Percentiles rank a stretch among this genome's conserved stretches.
Conservation (phyloP, 2,329 filamentous ascomycete species). For the Camillea tinctor region DNA sequence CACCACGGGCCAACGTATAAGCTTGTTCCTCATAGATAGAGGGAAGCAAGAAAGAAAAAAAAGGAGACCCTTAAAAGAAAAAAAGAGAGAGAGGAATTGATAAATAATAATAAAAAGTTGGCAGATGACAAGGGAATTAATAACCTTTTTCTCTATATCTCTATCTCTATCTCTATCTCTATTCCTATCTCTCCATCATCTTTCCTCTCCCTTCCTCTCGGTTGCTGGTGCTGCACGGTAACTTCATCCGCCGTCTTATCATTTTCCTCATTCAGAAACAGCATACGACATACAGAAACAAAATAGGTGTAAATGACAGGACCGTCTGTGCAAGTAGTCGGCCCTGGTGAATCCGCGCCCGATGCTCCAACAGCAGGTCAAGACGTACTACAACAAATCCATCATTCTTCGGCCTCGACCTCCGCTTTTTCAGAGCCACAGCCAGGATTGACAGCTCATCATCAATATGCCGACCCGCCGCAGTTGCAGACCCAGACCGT, state of each 20-base stretch:
- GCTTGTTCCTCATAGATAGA: background rate
- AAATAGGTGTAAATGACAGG: constrained; percentile 32
- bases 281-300: too few species aligned
- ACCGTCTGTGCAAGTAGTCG: constrained; percentile 20
- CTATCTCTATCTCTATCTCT: too few species aligned
- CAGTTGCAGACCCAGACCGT: constrained; percentile 18
- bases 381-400: background rate
- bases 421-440: constrained; percentile 26
- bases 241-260: too few species aligned
- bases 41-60: background rate
- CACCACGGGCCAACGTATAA: background rate
- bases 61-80: background rate
- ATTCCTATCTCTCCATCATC: too few species aligned
- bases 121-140: background rate
- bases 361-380: background rate
- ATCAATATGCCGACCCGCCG: constrained; percentile 29
- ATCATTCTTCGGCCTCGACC: constrained; percentile 16
- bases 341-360: constrained; percentile 20
- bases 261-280: too few species aligned
- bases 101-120: background rate
- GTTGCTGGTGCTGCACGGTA: too few species aligned
- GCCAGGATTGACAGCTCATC: constrained; percentile 23
- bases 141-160: too few species aligned
- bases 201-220: too few species aligned
- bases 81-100: constrained; percentile 1